Base-by-base conservation (phyloP, 2,329 filamentous ascomycete genomes). In the Camillea tinctor region DNA sequence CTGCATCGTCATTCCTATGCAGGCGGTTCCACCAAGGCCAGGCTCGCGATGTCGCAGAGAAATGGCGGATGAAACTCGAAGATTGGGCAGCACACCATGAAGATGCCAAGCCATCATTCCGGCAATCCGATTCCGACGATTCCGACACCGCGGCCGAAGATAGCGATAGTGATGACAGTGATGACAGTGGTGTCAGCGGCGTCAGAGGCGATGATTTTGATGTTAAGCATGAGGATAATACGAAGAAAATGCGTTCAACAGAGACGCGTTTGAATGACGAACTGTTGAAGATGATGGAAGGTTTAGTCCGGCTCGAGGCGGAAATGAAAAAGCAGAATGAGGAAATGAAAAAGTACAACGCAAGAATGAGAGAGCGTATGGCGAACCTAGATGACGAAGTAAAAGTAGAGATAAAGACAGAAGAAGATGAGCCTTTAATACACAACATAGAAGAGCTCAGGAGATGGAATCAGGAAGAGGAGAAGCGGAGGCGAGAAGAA, bases 61-160 rank as follows among this genome's bases (percentile, higher is more conserved):
- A 58, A 20, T 67, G 65, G 65, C 56, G n/a, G 11, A 30, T 8
- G 11, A 49, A 54, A 53, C 55, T 64, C 19, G 54, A 59, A 19
- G 19, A 53, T 21, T 61, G 57, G 17, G 52, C 26, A 4, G 26
- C 48, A 13, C 36, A 49, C 13, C 9, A 59, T 19, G 48, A 53
- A 24, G 17, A 51, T 22, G n/a, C 21, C 26, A 30, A 26, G 15
- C 44, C 48, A n/a, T 55, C 36, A 15, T 44, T 52, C 17, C 48
- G 7, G 11, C n/a, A 54, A 6, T 40, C 30, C 11, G 23, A 52
- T 19, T 2, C 22, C 13, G 52, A 48, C 44, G 17, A 13, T 22
- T 21, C 21, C 56, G 23, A 20, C 36, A 44, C 36, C 36, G 36
- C 13, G n/a, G 13, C 7, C 44, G 59, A 55, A 9, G 44, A 20